Evolutionary conservation across 768 basidiomycete species (phyloP).

Genomic region (Naganishia kalamii): DNA sequence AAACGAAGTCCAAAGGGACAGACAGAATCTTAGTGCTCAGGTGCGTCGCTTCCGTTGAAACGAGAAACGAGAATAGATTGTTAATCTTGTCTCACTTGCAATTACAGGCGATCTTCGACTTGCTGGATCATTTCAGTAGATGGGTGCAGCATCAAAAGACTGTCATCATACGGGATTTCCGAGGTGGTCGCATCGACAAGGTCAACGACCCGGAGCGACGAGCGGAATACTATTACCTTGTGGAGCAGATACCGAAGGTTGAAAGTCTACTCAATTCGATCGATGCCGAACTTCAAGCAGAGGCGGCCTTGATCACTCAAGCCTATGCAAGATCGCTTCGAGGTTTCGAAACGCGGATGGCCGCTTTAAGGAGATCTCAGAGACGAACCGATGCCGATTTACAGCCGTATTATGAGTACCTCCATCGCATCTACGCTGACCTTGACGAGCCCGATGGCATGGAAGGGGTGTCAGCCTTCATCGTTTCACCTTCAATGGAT

Average conservation of each 20-base stretch:
- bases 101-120: constrained; percentile 75
- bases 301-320: constrained; percentile 88
- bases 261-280: constrained; percentile 78
- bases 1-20: constrained; percentile 62
- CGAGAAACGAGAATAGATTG: background rate
- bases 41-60: constrained; percentile 48
- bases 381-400: constrained; percentile 52
- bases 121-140: constrained; percentile 88
- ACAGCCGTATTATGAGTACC: constrained; percentile 70
- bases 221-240: constrained; percentile 6
- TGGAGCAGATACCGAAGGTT: constrained; percentile 60
- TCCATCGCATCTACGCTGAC: constrained; percentile 93
- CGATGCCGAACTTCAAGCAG: constrained; percentile 79
- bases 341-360: constrained; percentile 83
- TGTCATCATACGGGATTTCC: constrained; percentile 58
- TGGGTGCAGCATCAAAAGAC: constrained; percentile 76
- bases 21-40: constrained; percentile 87
- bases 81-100: background rate
- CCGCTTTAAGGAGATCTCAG: constrained; percentile 49
- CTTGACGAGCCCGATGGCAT: constrained; percentile 98
- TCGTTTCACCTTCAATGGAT: constrained; percentile 81
- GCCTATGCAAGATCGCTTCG: constrained; percentile 89
- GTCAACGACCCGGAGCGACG: constrained; percentile 8
- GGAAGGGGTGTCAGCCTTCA: constrained; percentile 88
- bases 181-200: constrained; percentile 13